Percentiles rank a stretch among this genome's conserved stretches.
Evolutionary conservation across 2,329 filamentous ascomycete species (phyloP).

Genomic region (Diaporthe citrichinensis): DNA sequence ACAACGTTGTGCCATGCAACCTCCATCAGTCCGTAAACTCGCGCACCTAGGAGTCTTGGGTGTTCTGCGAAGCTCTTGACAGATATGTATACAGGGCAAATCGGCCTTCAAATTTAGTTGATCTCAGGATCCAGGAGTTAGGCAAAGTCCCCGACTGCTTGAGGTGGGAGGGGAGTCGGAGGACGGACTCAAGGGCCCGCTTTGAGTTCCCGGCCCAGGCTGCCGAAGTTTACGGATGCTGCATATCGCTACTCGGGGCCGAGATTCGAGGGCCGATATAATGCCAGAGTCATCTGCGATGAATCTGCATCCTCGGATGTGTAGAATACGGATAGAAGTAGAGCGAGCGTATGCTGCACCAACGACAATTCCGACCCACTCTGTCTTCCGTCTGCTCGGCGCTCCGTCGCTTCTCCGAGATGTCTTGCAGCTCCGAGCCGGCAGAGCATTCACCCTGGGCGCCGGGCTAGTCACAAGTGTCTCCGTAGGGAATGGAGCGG

Average conservation of each 20-base stretch:
- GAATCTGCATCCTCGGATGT: neutral
- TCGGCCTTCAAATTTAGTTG: neutral
- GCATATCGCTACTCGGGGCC: neutral
- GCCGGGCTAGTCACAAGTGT: slow-evolving; percentile 25
- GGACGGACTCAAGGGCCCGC: neutral
- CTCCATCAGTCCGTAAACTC: too few relatives aligned
- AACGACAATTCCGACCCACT: neutral
- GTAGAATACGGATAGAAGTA: neutral
- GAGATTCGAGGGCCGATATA: slow-evolving; percentile 4
- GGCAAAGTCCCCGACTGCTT: neutral
- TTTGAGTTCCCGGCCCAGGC: neutral
- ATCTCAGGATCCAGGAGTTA: neutral
- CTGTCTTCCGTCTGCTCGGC: slow-evolving; percentile 13
- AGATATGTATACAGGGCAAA: too few relatives aligned
- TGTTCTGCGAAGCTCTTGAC: too few relatives aligned
- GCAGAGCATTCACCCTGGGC: slow-evolving; percentile 22
- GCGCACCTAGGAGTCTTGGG: too few relatives aligned
- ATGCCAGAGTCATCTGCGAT: neutral
- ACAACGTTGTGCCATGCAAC: neutral
- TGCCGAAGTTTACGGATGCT: neutral
- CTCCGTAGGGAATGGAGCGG: neutral
- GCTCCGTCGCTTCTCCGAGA: slow-evolving; percentile 24
- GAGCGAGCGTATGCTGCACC: neutral
- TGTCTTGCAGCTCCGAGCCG: neutral
- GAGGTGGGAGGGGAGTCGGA: too few relatives aligned